These are phyloP conservation scores for Calocybe gangraenosa DNA, from an alignment of 768 basidiomycete genomes.

Conservation along the genomic window DNA sequence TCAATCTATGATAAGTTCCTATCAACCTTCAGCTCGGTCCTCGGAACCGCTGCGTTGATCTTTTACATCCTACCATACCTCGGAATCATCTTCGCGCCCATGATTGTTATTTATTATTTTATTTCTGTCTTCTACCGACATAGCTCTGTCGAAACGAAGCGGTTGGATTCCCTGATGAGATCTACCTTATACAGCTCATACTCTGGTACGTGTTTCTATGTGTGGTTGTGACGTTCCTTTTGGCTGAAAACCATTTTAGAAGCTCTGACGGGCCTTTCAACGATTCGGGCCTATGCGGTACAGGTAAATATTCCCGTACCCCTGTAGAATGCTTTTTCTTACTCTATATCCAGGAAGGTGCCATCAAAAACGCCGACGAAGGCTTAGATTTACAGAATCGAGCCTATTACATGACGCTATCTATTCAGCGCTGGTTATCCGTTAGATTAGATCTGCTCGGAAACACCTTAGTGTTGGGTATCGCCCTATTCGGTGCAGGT, in stretches of 20 bases:
- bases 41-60: conserved; percentile 54
- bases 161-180: conserved; percentile 59
- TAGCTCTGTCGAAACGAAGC: conserved; percentile 60
- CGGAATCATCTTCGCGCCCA: conserved; percentile 57
- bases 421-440: conserved; percentile 62
- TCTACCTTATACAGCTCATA: conserved; percentile 55
- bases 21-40: conserved; percentile 34
- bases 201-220: conserved; percentile 34
- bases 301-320: conserved; percentile 30
- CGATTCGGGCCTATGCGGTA: conserved; percentile 54
- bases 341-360: conserved; percentile 32
- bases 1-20: conserved; percentile 29
- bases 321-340: neutral
- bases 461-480: conserved; percentile 62
- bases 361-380: conserved; percentile 44
- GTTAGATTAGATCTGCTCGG: conserved; percentile 63
- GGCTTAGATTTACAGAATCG: conserved; percentile 57
- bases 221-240: neutral
- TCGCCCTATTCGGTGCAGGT: conserved; percentile 63
- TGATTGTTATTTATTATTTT: conserved; percentile 48
- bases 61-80: conserved; percentile 68
- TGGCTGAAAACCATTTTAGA: conserved; percentile 29
- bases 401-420: conserved; percentile 60
- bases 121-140: conserved; percentile 55
- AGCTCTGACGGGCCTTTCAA: conserved; percentile 57